Base-by-base conservation (phyloP, 139 green algal genomes). In the Chara braunii region DNA sequence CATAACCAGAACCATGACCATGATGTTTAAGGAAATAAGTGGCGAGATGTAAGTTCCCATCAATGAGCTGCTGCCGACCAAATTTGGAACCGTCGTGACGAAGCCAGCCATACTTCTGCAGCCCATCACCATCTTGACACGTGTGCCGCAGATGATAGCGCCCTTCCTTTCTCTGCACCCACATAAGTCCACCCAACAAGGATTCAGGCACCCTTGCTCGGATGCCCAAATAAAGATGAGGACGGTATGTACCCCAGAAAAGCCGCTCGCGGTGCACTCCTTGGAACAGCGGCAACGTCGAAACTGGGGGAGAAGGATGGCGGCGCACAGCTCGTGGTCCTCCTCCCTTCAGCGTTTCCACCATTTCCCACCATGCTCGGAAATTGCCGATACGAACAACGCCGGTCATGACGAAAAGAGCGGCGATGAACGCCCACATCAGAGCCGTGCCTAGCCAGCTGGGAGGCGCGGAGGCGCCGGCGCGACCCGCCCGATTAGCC, bases 191-290 rank as follows among this genome's bases (percentile, higher is more conserved):
- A 3, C 71, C 65, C 26, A 94, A 26, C 56, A 94, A 73, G 3
- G 78, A 85, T 56, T 72, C 32, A 2, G 64, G 75, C 26, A 75
- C 87, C 31, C 85, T 80, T 24, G 68, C 28, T 37, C 12, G 22
- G 1, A 42, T 61, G 79, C 85, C 90, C 63, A 96, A 87, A 70
- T 97, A 97, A 0, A 90, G 76, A 2, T 88, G 87, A 1, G 90
- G 82, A 0, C 90, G 52, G 71, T 95, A 96, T 30, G 81, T 92
- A 5, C 90, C 91, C 90, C 90, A 97, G 9, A 95, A 68, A 79
- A 91, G 81, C 18, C 40, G 40, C 40, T 48, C 40, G 40, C 40
- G 40, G 18, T 18, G 40, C 18, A 18, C 18, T 18, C 40, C 40
- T 18, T 48, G 40, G 18, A 18, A 18, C 40, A 48, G 40, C n/a